These are phyloP conservation scores for Acer yangbiense DNA, from an alignment of 345 rosid species.

Conservation along the genomic window DNA sequence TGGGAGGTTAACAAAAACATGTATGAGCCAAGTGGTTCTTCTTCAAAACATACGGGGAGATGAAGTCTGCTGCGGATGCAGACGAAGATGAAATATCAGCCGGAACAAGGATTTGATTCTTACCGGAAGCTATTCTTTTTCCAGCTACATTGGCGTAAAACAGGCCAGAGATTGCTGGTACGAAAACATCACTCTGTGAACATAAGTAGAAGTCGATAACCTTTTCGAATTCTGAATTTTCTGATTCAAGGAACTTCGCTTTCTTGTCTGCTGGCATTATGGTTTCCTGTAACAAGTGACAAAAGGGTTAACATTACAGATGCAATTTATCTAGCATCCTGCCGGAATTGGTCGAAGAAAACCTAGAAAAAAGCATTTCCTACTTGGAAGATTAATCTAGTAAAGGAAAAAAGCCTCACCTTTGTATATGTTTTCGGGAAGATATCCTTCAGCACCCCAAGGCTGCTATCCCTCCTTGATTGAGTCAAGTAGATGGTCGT, in stretches of 20 bases:
- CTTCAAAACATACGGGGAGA: constrained; percentile 86
- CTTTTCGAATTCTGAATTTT: constrained; percentile 82
- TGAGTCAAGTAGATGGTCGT: constrained; percentile 88
- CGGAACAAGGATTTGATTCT: constrained; percentile 83
- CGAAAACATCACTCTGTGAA: constrained; percentile 82
- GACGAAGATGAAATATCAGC: constrained; percentile 64
- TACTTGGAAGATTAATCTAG: background rate
- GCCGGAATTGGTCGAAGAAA: background rate
- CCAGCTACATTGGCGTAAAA: constrained; percentile 97
- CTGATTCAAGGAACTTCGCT: constrained; percentile 68
- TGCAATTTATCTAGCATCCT: background rate
- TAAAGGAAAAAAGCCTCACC: constrained; percentile 43
- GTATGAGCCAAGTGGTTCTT: constrained; percentile 96
- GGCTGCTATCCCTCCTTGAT: constrained; percentile 90
- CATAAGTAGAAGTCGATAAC: constrained; percentile 88
- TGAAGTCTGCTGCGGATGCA: constrained; percentile 53
- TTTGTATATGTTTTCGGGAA: constrained; percentile 91
- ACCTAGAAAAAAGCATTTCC: no score
- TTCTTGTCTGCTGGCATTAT: constrained; percentile 86
- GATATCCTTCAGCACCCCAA: constrained; percentile 76
- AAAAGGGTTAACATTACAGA: background rate
- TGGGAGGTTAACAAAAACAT: constrained; percentile 68
- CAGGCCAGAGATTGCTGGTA: constrained; percentile 93
- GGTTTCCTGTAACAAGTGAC: constrained; percentile 49
- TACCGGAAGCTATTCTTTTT: constrained; percentile 87